Conservation (phyloP, 345 rosid genomes). For the Eucalyptus cladocalyx region DNA sequence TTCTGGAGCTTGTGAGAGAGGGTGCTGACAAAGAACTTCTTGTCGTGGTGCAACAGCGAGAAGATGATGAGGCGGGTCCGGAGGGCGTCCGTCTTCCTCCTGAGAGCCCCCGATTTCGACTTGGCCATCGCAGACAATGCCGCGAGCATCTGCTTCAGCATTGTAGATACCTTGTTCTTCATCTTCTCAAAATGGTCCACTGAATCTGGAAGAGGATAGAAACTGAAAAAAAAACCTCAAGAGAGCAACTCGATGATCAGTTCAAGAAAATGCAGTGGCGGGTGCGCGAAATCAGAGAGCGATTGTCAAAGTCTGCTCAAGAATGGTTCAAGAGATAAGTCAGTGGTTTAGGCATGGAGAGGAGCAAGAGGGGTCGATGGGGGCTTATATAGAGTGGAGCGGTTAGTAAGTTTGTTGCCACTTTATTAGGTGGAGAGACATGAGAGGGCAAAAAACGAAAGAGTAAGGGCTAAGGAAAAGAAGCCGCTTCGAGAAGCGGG, state of each 20-base stretch:
- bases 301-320: neutral
- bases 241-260: neutral
- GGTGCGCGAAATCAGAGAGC: neutral
- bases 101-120: conserved; percentile 36
- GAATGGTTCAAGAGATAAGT: neutral
- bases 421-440: neutral
- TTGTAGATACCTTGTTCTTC: neutral
- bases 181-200: neutral
- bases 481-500: neutral
- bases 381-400: neutral
- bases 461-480: neutral
- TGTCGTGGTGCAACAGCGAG: conserved; percentile 41
- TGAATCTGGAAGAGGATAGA: neutral
- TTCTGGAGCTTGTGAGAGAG: conserved; percentile 42
- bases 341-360: neutral
- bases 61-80: conserved; percentile 49
- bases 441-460: neutral
- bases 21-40: conserved; percentile 38
- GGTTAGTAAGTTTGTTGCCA: neutral
- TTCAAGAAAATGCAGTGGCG: neutral
- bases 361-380: neutral
- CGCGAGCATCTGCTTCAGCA: neutral
- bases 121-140: neutral
- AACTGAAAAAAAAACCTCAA: neutral
- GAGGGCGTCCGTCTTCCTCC: conserved; percentile 44